phyloP scores from a whole-genome alignment of 257 asterid genomes.

The Plantago ovata region DNA sequence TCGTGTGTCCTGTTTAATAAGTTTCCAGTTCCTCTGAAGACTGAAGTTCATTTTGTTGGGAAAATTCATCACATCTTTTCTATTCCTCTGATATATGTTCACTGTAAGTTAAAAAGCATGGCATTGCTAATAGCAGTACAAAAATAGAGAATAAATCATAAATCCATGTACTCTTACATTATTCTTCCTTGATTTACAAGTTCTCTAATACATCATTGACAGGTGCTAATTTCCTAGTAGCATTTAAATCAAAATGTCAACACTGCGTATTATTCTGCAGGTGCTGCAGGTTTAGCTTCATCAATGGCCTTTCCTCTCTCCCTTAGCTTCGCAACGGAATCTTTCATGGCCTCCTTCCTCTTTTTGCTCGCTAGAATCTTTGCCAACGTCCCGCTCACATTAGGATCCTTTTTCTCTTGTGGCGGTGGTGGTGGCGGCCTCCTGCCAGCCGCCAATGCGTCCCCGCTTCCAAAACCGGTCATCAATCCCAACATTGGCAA shows the following conservation, averaged over 20 bases:
- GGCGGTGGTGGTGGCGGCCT: slow-evolving; percentile 88
- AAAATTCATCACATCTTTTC: no score
- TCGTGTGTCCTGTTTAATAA: no score
- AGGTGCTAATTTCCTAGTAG: no score
- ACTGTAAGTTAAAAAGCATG: no score
- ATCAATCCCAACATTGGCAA: slow-evolving; percentile 38
- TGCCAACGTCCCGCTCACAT: slow-evolving; percentile 57
- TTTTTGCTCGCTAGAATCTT: slow-evolving; percentile 82
- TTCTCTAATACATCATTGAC: no score
- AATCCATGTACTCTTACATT: no score
- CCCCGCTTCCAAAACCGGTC: slow-evolving; percentile 17
- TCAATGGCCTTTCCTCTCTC: slow-evolving; percentile 52
- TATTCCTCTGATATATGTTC: no score
- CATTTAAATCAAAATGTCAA: not conserved
- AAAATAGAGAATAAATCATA: no score
- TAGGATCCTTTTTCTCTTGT: slow-evolving; percentile 77
- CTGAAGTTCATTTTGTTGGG: no score
- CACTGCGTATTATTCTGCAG: not conserved
- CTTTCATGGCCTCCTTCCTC: slow-evolving; percentile 90
- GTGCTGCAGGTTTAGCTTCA: slow-evolving; percentile 31
- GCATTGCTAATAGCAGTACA: no score
- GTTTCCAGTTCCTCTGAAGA: no score
- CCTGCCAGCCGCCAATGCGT: slow-evolving; percentile 59
- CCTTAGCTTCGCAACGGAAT: slow-evolving; percentile 51
- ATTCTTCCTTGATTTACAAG: no score